Evolutionary conservation across 306 rosid genomes (phyloP).

Genomic region (Quercus aquifolioides): DNA sequence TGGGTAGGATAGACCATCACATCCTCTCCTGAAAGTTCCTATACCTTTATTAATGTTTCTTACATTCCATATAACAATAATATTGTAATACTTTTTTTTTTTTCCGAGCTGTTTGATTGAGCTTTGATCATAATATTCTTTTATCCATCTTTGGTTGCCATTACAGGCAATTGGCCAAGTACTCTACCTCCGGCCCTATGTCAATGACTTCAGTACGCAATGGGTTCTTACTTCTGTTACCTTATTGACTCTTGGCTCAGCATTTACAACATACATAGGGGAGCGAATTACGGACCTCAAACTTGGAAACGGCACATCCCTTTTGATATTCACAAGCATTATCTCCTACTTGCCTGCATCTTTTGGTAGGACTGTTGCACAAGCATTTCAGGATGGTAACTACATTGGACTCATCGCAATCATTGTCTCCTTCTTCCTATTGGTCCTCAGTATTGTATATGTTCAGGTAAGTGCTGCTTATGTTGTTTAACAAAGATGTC

Average conservation of each 20-base stretch:
- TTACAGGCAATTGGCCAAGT: conserved; percentile 95
- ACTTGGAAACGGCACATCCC: conserved; percentile 97
- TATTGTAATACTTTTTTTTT: not conserved
- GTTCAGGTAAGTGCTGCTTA: conserved; percentile 72
- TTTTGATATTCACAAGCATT: conserved; percentile 91
- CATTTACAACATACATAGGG: conserved; percentile 81
- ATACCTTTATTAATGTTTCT: not conserved
- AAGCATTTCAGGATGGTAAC: conserved; percentile 84
- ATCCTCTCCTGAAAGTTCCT: not conserved
- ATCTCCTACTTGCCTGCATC: conserved; percentile 98
- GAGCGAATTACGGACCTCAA: conserved; percentile 85
- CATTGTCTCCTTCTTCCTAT: conserved; percentile 59
- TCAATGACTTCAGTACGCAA: conserved; percentile 68
- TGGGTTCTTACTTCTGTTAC: conserved; percentile 84
- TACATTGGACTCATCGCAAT: conserved; percentile 76
- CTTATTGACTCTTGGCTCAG: conserved; percentile 83
- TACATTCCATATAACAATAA: not conserved
- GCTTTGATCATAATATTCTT: conserved; percentile 10
- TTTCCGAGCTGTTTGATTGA: not conserved
- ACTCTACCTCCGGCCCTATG: conserved; percentile 89
- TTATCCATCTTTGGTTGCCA: conserved; percentile 10
- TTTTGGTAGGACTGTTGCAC: conserved; percentile 75
- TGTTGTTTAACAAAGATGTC: conserved; percentile 15
- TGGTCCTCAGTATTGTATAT: conserved; percentile 94
- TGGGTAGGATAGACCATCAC: not conserved